These are phyloP conservation scores for Globisporangium echinulatum DNA, from an alignment of 352 stramenopile species.

Conservation along the genomic window DNA sequence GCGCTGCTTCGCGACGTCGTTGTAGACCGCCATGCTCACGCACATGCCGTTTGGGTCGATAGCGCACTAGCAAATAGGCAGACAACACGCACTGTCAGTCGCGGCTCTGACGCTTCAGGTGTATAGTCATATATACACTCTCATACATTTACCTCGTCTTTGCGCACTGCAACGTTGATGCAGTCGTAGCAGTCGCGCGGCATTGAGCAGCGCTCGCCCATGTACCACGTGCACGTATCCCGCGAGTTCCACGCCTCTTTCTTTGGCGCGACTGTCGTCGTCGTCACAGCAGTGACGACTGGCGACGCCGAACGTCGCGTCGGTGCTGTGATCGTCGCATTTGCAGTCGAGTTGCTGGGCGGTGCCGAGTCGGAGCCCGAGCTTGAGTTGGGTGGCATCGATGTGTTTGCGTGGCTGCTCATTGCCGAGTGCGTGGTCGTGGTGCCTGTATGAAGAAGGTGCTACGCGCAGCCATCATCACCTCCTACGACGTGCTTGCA, in stretches of 20 bases:
- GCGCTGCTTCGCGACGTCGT: background rate
- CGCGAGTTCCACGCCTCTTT: slow-evolving; percentile 1
- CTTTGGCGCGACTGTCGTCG: slow-evolving; percentile 9
- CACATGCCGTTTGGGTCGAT: slow-evolving; percentile 11
- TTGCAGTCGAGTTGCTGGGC: background rate
- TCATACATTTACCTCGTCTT: background rate
- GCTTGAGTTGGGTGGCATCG: too few relatives aligned
- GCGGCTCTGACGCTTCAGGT: too few relatives aligned
- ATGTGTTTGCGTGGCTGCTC: too few relatives aligned
- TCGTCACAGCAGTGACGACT: too few relatives aligned
- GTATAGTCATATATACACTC: too few relatives aligned
- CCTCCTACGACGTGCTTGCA: too few relatives aligned
- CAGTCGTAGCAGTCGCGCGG: slow-evolving; percentile 16
- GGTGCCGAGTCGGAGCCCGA: background rate
- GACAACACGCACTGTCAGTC: background rate
- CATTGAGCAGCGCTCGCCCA: slow-evolving; percentile 7
- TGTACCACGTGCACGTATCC: slow-evolving; percentile 14
- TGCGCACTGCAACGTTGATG: slow-evolving; percentile 9
- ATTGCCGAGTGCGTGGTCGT: too few relatives aligned
- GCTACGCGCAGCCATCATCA: too few relatives aligned
- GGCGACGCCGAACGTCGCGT: too few relatives aligned
- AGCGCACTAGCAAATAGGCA: slow-evolving; percentile 3
- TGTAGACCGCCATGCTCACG: slow-evolving; percentile 8
- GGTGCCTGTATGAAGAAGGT: too few relatives aligned
- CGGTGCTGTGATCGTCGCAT: background rate